These are phyloP conservation scores for Liriodendron chinense DNA, from an alignment of 164 flowering plant species.

Conservation along the genomic window DNA sequence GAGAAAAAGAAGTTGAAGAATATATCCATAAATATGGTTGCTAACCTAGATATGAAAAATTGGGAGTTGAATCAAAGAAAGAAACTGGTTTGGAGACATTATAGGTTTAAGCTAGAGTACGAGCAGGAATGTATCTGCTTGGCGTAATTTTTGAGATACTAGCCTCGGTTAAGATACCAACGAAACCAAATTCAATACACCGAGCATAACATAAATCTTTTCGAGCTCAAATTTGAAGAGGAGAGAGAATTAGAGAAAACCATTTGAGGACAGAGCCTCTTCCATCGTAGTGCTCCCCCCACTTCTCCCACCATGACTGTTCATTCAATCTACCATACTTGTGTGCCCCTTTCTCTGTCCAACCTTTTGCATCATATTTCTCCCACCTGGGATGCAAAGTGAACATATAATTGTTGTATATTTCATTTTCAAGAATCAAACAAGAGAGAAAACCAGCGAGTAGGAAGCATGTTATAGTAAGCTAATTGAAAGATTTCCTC, in stretches of 20 bases:
- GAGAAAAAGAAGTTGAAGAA: not conserved
- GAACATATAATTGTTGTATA: not conserved
- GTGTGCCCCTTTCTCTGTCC: slow-evolving; percentile 97
- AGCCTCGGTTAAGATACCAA: not conserved
- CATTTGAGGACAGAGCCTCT: slow-evolving; percentile 95
- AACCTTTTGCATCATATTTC: slow-evolving; percentile 97
- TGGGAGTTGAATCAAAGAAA: not conserved
- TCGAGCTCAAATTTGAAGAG: not conserved
- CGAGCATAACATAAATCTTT: not conserved
- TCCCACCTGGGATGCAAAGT: slow-evolving; percentile 70
- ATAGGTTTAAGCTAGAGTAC: not conserved
- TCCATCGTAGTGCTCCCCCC: slow-evolving; percentile 99
- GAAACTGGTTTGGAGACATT: not conserved
- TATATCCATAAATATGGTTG: not conserved
- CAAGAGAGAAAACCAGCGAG: not conserved
- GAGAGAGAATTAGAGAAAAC: slow-evolving; percentile 28
- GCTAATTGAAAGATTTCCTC: slow-evolving; percentile 19
- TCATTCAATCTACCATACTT: slow-evolving; percentile 93
- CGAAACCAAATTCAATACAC: not conserved
- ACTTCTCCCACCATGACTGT: slow-evolving; percentile 99
- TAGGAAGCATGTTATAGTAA: not conserved
- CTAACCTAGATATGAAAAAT: not conserved
- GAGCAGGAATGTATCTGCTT: not conserved
- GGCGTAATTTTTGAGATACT: not conserved
- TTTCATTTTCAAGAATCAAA: not conserved